Base-by-base conservation (phyloP, 1,284 basidiomycete genomes). In the Malassezia sympodialis region DNA sequence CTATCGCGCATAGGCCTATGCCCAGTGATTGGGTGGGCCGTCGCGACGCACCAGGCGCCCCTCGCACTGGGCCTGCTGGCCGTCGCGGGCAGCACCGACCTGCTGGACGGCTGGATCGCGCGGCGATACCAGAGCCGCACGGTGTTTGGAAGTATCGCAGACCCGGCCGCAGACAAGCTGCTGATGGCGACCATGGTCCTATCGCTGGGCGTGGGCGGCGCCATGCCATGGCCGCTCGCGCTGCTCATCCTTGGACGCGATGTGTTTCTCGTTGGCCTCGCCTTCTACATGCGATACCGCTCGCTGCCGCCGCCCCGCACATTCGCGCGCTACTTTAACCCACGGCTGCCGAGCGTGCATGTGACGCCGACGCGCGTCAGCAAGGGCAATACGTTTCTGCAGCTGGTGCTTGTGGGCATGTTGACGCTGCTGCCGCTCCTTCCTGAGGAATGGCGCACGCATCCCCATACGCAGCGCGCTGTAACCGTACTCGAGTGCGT, bases 121-220 rank as follows among this genome's bases (percentile, higher is more conserved):
- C 80, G 93, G 57, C 81, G 81, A 86, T 90, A 84, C 81, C 78
- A 62, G 39, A 61, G 58, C 40, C 59, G 63, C 45, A 85, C 88
- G 10, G 89, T 96, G 10, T 80, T 98, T 31, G 93, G 93, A 10
- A 88, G 87, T 11, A 91, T 98, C 56, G 81, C 96, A 7, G 94
- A 99, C 75, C 93, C 93, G 8, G 90, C 91, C 0, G 93, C 94
- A 2, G 93, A 99, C 80, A 99, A 99, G 77, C 80, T 84, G 23
- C 78, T 99, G 42, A 88, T 98, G 85, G 94, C 93, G 1, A 96
- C 91, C 0, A 80, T 98, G 72, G 90, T 89, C 1, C 79, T 93
- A 44, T 86, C 89, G 1, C 78, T 98, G 53, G 83, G 87, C 0
- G 82, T 86, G 79, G 85, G 87, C 63, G 84, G 83, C 8, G 78